Evolutionary conservation across 1,284 basidiomycete genomes (phyloP).

Genomic region (Cutaneotrichosporon spelunceum): DNA sequence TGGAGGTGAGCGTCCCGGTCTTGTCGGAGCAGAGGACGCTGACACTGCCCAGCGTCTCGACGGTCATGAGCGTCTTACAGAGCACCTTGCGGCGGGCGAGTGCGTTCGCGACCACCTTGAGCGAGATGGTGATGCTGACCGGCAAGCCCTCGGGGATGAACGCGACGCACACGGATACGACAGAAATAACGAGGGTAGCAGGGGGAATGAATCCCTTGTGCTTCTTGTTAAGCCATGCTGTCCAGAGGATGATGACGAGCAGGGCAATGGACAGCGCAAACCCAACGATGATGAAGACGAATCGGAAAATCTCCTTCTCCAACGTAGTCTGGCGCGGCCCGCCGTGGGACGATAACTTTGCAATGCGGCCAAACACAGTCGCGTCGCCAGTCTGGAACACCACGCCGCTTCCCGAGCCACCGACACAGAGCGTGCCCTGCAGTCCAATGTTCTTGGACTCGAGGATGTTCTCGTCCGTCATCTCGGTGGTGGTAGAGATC

Average conservation of each 20-base stretch:
- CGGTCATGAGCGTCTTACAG: conserved; percentile 61
- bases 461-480: conserved; percentile 59
- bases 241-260: conserved; percentile 59
- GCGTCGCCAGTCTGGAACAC: conserved; percentile 62
- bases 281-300: conserved; percentile 53
- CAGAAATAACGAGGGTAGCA: conserved; percentile 58
- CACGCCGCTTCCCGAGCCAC: conserved; percentile 58
- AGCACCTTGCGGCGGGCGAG: conserved; percentile 61
- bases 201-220: conserved; percentile 61
- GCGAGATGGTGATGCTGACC: conserved; percentile 53
- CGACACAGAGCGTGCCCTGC: conserved; percentile 62
- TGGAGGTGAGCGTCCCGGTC: conserved; percentile 57
- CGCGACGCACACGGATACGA: conserved; percentile 63
- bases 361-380: conserved; percentile 62
- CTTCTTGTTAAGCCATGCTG: conserved; percentile 53
- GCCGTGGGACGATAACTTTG: conserved; percentile 57
- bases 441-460: conserved; percentile 65
- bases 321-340: conserved; percentile 53
- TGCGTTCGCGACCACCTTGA: conserved; percentile 55
- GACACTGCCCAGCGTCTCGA: conserved; percentile 61
- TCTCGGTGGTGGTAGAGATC: conserved; percentile 56
- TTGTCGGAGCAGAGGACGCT: conserved; percentile 62
- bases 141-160: conserved; percentile 61
- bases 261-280: conserved; percentile 57
- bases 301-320: conserved; percentile 52